phyloP scores from a whole-genome alignment of 352 stramenopile species.

The Pythium oligandrum region DNA sequence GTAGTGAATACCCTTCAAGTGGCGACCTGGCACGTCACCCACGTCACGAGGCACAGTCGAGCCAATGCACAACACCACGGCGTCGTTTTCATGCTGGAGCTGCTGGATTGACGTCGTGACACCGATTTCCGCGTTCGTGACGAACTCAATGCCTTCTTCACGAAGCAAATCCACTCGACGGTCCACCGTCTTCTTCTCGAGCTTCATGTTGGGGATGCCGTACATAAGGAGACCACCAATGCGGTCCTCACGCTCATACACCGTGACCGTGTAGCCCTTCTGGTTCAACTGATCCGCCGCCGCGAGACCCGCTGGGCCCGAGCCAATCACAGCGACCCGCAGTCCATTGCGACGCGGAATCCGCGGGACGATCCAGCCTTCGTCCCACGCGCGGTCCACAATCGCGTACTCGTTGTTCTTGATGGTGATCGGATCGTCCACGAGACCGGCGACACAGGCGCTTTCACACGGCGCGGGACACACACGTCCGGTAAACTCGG shows the following conservation, averaged over 20 bases:
- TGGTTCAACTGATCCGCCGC: conserved; percentile 97
- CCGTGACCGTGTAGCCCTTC: conserved; percentile 95
- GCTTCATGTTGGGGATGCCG: conserved; percentile 99
- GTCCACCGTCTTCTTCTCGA: conserved; percentile 97
- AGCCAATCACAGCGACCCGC: conserved; percentile 95
- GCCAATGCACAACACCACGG: conserved; percentile 92
- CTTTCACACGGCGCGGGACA: conserved; percentile 96
- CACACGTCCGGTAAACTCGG: conserved; percentile 97
- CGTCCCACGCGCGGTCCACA: conserved; percentile 94
- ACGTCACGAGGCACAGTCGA: conserved; percentile 95
- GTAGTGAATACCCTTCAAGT: conserved; percentile 96
- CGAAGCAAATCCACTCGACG: conserved; percentile 92
- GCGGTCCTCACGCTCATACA: conserved; percentile 96
- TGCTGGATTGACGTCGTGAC: conserved; percentile 76
- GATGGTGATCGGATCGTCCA: conserved; percentile 96
- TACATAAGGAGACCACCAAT: conserved; percentile 97
- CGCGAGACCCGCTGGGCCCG: conserved; percentile 89
- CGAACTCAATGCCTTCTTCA: conserved; percentile 97
- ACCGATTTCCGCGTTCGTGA: conserved; percentile 93
- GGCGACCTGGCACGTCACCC: conserved; percentile 63
- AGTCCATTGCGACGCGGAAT: conserved; percentile 93
- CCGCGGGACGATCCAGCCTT: conserved; percentile 94
- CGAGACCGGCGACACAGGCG: conserved; percentile 93
- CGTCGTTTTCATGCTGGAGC: conserved; percentile 81
- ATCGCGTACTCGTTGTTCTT: conserved; percentile 99